A percentile compares a stretch with the other conserved stretches of the same genome.
These are phyloP conservation scores for Podospora bellae-mahoneyi DNA, from an alignment of 495 filamentous ascomycete species.

Conservation along the genomic window DNA sequence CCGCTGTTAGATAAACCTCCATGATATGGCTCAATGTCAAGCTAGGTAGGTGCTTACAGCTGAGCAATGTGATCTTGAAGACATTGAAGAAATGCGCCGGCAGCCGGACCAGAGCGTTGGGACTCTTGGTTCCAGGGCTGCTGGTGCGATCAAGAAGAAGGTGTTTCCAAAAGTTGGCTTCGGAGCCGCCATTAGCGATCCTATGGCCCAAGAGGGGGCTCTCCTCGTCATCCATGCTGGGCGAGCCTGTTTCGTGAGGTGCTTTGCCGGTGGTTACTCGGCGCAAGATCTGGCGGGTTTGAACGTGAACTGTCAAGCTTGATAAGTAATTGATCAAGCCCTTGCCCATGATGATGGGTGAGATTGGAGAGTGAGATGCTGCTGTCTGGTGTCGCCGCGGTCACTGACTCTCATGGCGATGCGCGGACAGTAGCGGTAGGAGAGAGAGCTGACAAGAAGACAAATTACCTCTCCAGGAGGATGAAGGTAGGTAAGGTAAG, in stretches of 20 bases:
- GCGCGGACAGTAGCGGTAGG: background rate
- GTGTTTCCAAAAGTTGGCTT: conserved; percentile 27
- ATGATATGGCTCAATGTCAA: background rate
- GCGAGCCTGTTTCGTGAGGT: conserved; percentile 3
- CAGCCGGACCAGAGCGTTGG: conserved; percentile 54
- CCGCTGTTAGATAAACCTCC: conserved; percentile 10
- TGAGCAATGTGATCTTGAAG: conserved; percentile 51
- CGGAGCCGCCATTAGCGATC: background rate
- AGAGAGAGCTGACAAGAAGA: background rate
- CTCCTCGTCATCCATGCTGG: conserved; percentile 10
- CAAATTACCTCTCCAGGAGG: background rate
- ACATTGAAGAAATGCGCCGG: conserved; percentile 53
- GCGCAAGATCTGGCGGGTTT: conserved; percentile 18
- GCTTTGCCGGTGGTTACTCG: conserved; percentile 16
- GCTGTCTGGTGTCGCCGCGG: background rate
- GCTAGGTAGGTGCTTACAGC: conserved; percentile 43
- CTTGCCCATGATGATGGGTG: conserved; percentile 18
- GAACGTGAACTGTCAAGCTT: conserved; percentile 20
- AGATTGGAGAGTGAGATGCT: background rate
- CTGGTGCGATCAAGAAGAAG: conserved; percentile 44
- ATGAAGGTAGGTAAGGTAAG: background rate
- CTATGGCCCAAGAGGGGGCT: conserved; percentile 18
- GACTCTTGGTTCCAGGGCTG: conserved; percentile 47
- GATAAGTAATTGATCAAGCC: conserved; percentile 13
- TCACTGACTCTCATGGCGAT: conserved; percentile 13